Conservation (phyloP, 352 stramenopile genomes). For the Phytophthora foliorum region DNA sequence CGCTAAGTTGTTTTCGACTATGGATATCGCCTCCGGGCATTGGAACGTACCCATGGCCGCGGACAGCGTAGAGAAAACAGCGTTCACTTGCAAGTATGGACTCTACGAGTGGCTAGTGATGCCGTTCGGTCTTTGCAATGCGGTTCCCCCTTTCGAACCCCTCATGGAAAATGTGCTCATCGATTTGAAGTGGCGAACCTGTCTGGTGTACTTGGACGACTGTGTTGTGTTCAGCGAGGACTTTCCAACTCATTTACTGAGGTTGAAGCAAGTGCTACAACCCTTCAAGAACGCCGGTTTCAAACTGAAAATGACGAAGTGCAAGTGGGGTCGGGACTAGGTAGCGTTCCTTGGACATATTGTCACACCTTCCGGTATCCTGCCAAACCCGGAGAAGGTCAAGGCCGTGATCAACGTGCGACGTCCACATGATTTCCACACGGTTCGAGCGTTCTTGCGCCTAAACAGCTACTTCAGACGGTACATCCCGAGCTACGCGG, state of each 20-base stretch:
- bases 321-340: neutral
- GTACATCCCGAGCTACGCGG: neutral
- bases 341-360: neutral
- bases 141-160: neutral
- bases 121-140: neutral
- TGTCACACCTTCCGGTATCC: neutral
- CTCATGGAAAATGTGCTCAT: neutral
- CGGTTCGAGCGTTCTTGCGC: neutral
- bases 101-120: neutral
- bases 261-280: neutral
- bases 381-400: neutral
- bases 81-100: neutral
- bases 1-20: constrained; percentile 14
- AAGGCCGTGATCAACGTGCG: neutral
- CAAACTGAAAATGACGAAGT: neutral
- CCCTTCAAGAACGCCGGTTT: neutral
- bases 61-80: neutral
- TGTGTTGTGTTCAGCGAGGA: neutral
- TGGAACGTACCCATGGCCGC: neutral
- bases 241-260: neutral
- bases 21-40: neutral
- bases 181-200: neutral
- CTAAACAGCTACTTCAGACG: neutral
- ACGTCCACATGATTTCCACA: neutral
- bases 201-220: neutral